Evolutionary conservation across 2,329 filamentous ascomycete genomes (phyloP).

Genomic region (Colletotrichum spaethianum): DNA sequence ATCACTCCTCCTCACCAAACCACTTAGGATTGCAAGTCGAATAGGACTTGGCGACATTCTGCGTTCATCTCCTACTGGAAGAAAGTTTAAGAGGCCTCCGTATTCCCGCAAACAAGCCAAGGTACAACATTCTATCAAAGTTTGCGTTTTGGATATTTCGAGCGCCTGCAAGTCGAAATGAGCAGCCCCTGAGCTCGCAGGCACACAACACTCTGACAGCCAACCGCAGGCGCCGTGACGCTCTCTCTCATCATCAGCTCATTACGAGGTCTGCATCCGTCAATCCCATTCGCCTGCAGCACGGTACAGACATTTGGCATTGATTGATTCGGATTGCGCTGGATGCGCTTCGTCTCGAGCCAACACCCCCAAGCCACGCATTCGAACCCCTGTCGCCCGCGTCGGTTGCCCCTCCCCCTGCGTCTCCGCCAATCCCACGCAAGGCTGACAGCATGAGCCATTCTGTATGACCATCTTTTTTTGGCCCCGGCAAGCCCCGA

Average conservation of each 20-base stretch:
- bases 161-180: constrained; percentile 24
- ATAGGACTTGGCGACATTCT: neutral
- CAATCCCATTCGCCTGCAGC: constrained; percentile 13
- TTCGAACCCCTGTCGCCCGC: neutral
- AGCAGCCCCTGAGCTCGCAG: neutral
- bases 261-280: neutral
- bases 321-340: neutral
- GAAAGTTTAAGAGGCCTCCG: neutral
- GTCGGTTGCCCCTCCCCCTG: constrained; percentile 21
- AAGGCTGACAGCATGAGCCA: constrained; percentile 35
- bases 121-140: neutral
- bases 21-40: neutral
- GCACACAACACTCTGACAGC: neutral
- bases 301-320: constrained; percentile 10
- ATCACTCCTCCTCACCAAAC: neutral
- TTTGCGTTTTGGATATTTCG: neutral
- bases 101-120: neutral
- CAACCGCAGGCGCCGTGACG: neutral
- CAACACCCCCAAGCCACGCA: constrained; percentile 10
- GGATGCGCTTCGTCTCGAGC: neutral
- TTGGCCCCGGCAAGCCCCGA: neutral
- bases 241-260: neutral
- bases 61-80: neutral
- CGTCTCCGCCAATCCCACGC: constrained; percentile 31
- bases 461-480: constrained; percentile 9